Conservation (phyloP, 2,329 filamentous ascomycete species). For the Xylariaceae sp. region DNA sequence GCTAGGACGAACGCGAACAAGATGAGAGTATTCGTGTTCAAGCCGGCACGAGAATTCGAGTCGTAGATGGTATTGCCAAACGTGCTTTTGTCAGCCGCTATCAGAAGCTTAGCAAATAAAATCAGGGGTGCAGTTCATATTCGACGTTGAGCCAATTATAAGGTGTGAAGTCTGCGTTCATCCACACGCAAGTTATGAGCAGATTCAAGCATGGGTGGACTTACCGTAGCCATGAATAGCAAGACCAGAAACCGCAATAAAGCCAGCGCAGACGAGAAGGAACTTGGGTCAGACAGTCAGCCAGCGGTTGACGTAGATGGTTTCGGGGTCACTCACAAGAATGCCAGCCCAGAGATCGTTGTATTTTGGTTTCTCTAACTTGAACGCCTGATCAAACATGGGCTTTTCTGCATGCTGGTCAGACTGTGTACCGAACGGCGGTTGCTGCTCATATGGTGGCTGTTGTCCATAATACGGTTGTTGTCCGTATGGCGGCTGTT, state of each 20-base stretch:
- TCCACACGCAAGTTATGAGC: not conserved
- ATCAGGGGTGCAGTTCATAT: not conserved
- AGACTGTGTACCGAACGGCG: conserved; percentile 4
- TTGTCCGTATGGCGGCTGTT: conserved; percentile 28
- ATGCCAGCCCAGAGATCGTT: conserved; percentile 91
- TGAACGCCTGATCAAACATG: conserved; percentile 81
- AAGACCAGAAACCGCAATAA: conserved; percentile 76
- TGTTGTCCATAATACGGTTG: conserved; percentile 14
- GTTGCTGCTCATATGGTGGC: conserved; percentile 26
- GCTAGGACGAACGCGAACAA: conserved; percentile 81
- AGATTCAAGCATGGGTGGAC: conserved; percentile 7
- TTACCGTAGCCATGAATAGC: conserved; percentile 75
- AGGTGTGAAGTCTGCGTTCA: not conserved
- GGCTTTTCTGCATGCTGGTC: conserved; percentile 50
- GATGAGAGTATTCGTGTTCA: conserved; percentile 84
- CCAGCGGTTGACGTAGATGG: not conserved
- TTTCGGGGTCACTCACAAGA: conserved; percentile 56
- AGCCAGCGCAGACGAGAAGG: conserved; percentile 73
- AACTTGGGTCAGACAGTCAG: conserved; percentile 54
- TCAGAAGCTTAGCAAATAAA: conserved; percentile 10
- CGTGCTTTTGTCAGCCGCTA: conserved; percentile 59
- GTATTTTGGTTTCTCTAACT: conserved; percentile 81
- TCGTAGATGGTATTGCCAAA: conserved; percentile 78
- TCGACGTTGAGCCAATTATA: conserved; percentile 2
- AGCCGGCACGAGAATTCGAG: conserved; percentile 65